Percentiles rank a stretch among this genome's conserved stretches.
These are phyloP conservation scores for Saccharomycopsis phalli DNA, from an alignment of 1,139 yeast species.

Conservation along the genomic window DNA sequence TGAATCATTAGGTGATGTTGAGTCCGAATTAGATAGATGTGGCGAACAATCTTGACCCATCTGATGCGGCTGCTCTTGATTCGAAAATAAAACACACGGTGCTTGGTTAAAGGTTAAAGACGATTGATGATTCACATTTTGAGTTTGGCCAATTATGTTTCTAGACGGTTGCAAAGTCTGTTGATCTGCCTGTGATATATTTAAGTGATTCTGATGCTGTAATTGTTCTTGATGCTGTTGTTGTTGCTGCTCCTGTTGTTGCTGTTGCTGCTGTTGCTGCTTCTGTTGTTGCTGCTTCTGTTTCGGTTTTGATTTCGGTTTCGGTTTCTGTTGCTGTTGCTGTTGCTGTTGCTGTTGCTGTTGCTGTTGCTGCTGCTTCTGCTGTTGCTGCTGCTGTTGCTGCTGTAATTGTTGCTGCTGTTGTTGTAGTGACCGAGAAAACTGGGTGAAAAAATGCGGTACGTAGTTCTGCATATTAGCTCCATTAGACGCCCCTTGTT, in stretches of 20 bases:
- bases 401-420: too few species aligned
- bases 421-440: not conserved
- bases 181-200: too few species aligned
- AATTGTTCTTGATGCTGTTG: slow-evolving; percentile 1
- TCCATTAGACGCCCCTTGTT: too few species aligned
- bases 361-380: not conserved
- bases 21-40: slow-evolving; percentile 17
- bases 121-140: too few species aligned
- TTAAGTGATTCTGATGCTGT: slow-evolving; percentile 2
- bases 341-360: slow-evolving; percentile 17
- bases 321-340: slow-evolving; percentile 2
- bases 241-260: slow-evolving; percentile 15
- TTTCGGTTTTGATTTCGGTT: too few species aligned
- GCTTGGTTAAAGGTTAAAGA: too few species aligned
- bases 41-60: not conserved
- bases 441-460: not conserved
- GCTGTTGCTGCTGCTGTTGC: too few species aligned
- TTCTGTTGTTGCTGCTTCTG: too few species aligned
- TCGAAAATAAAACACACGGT: not conserved
- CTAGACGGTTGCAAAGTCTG: too few species aligned
- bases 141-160: too few species aligned
- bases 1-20: slow-evolving; percentile 17
- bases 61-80: not conserved
- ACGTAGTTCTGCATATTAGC: too few species aligned
- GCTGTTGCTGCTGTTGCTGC: slow-evolving; percentile 4